phyloP scores from a whole-genome alignment of 345 rosid species.

The Erysimum cheiranthoides region DNA sequence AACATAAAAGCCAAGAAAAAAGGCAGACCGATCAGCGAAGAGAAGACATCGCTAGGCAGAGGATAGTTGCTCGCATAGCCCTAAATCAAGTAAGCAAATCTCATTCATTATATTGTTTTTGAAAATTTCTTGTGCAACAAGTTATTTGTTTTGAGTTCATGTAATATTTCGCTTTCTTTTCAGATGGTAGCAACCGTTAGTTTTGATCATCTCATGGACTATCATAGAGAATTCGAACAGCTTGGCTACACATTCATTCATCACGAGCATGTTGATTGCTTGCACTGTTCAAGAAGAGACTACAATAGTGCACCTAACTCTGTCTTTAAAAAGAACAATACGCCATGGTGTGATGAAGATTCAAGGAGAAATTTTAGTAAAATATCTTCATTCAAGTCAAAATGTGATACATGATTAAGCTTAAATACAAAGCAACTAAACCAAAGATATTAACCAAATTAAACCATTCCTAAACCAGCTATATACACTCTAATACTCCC shows the following conservation, averaged over 20 bases:
- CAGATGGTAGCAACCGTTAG: constrained; percentile 10
- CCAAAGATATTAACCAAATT: too few species aligned
- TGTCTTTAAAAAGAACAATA: not conserved
- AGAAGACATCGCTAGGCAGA: not conserved
- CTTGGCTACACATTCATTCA: constrained; percentile 5
- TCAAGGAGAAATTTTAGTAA: too few species aligned
- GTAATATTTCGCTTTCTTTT: not conserved
- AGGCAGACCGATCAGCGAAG: not conserved
- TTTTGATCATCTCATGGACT: not conserved
- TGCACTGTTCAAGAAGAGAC: too few species aligned
- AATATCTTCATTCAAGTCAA: too few species aligned
- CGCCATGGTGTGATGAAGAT: not conserved
- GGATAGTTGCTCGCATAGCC: constrained; percentile 16
- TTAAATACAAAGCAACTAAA: too few species aligned
- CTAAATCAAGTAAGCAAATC: not conserved
- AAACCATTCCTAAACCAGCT: too few species aligned
- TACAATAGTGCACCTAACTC: not conserved
- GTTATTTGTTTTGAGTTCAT: not conserved
- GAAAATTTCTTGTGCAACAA: not conserved
- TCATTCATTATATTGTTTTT: not conserved
- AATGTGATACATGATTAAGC: too few species aligned
- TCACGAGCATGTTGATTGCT: too few species aligned
- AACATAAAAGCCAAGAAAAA: not conserved
- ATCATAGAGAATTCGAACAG: not conserved
- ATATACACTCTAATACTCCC: too few species aligned